phyloP scores from a whole-genome alignment of 2,329 filamentous ascomycete genomes.

The Cercospora sp. region DNA sequence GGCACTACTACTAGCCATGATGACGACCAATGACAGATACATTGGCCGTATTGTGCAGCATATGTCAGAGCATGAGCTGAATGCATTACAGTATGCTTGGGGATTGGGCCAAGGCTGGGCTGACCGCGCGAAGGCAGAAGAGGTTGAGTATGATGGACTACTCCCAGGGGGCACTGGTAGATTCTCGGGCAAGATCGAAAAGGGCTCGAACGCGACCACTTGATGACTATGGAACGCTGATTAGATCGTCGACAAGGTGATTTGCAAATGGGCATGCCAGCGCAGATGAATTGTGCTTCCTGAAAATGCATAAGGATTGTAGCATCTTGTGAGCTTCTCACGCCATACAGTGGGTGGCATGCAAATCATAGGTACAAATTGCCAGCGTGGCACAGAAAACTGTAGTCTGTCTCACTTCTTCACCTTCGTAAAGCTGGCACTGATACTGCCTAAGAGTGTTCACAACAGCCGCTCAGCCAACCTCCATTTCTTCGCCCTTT shows the following conservation, averaged over 20 bases:
- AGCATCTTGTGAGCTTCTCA: background rate
- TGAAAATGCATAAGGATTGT: background rate
- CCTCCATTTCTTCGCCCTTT: background rate
- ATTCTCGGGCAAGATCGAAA: slow-evolving; percentile 36
- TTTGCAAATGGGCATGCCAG: background rate
- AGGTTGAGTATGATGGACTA: slow-evolving; percentile 46
- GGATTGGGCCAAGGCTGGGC: slow-evolving; percentile 39
- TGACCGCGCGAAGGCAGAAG: slow-evolving; percentile 38
- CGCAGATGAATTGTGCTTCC: background rate
- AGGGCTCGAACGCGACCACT: background rate
- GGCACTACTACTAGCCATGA: slow-evolving; percentile 42
- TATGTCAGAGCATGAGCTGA: slow-evolving; percentile 38
- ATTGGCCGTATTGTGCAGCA: slow-evolving; percentile 46
- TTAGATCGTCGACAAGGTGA: background rate
- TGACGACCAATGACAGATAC: slow-evolving; percentile 40
- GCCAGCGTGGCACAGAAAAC: background rate
- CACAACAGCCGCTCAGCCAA: background rate
- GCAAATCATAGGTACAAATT: background rate
- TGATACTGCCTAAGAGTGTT: background rate
- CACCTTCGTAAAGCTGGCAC: background rate
- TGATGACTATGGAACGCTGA: background rate
- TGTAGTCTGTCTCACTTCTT: background rate
- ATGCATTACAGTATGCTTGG: slow-evolving; percentile 36
- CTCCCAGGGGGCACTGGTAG: slow-evolving; percentile 46
- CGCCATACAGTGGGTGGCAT: background rate